Evolutionary conservation across 2,329 filamentous ascomycete species (phyloP).

Genomic region (Monosporascus sp.): DNA sequence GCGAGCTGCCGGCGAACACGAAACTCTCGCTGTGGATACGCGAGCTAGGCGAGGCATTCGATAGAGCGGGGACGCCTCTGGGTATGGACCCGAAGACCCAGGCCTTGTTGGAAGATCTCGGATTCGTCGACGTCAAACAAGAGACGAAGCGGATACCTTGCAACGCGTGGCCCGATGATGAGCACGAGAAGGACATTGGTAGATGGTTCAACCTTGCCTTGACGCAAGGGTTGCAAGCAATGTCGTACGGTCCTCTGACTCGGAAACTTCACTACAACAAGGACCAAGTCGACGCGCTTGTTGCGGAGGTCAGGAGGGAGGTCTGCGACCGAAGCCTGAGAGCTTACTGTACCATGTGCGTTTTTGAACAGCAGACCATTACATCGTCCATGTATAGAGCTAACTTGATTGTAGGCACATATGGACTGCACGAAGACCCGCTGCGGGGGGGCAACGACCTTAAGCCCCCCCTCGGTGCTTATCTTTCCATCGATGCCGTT

Average conservation of each 20-base stretch:
- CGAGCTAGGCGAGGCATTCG: constrained; percentile 63
- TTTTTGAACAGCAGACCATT: constrained; percentile 19
- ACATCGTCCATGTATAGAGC: constrained; percentile 5
- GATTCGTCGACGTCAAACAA: constrained; percentile 77
- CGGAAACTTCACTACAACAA: constrained; percentile 56
- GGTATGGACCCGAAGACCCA: constrained; percentile 52
- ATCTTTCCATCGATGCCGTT: too few relatives aligned
- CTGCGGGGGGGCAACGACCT: background rate
- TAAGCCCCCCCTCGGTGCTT: too few relatives aligned
- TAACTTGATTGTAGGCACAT: constrained; percentile 18
- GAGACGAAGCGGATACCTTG: constrained; percentile 64
- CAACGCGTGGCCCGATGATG: constrained; percentile 66
- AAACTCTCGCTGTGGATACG: constrained; percentile 64
- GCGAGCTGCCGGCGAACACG: constrained; percentile 52
- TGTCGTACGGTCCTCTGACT: constrained; percentile 69
- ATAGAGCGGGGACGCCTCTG: constrained; percentile 59
- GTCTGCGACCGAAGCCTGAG: constrained; percentile 63
- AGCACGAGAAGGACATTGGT: constrained; percentile 62
- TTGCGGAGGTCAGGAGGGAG: constrained; percentile 60
- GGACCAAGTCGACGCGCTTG: constrained; percentile 58
- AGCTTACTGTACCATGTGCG: constrained; percentile 74
- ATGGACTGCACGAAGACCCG: constrained; percentile 21
- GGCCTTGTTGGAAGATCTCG: constrained; percentile 58
- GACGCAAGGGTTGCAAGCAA: constrained; percentile 64
- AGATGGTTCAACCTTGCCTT: constrained; percentile 81